Base-by-base conservation (phyloP, 345 rosid species). In the Dipteronia dyeriana region DNA sequence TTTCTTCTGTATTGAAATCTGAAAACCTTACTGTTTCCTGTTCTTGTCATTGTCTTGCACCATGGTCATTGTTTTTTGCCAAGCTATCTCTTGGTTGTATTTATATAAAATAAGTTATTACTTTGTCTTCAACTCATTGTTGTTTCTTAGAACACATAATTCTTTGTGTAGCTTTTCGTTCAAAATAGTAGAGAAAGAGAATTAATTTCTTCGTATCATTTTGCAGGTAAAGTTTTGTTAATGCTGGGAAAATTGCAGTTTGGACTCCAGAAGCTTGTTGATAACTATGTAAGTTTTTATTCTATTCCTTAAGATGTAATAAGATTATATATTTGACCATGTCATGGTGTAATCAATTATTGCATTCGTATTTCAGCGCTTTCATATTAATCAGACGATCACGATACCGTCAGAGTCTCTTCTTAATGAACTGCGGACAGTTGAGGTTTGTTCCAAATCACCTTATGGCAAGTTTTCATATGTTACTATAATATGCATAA, bases 361-460 rank as follows among this genome's bases (percentile, higher is more conserved):
- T 47, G n/a, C 51, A 17, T 63, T 79, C 41, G 56, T 75, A 57
- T 79, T 88, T 78, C 96, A 94, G 99, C 90, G 99, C 39, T 87
- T 94, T 81, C 95, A 92, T 85, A 82, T 97, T 83, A 82, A 84
- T 75, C 81, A 86, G 81, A 97, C 99, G 25, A 94, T 97, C 84
- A 91, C 98, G 79, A 72, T 79, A 63, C 98, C 99, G 69, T 92
- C 98, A 0, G 97, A 97, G 79, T 97, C 98, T 56, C 94, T 94
- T 85, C 97, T 97, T 75, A 94, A 92, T 84, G 98, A 97, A 86
- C 97, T 97, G 81, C 91, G 88, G 78, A 94, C 89, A 5, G 97
- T 94, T 80, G 99, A 97, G 99, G 99, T 97, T 80, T 79, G 92
- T 84, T 84, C 68, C 77, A 11, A 29, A 45, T 20, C 23, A 49